phyloP scores from a whole-genome alignment of 768 basidiomycete species.

The Serendipita sp. region DNA sequence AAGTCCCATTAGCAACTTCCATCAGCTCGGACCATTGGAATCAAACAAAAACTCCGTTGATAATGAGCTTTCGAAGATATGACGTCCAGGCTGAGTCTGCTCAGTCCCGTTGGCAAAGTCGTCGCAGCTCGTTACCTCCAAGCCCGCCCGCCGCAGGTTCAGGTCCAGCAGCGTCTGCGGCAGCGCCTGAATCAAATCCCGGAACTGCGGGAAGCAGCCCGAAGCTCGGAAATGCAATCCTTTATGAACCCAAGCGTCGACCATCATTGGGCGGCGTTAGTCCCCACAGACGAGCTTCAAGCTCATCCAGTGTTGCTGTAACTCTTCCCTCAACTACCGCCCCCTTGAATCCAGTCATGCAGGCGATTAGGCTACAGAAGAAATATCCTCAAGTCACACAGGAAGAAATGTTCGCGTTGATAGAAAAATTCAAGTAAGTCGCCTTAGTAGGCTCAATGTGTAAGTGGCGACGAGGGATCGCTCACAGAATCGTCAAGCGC shows the following conservation, averaged over 20 bases:
- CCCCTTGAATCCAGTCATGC: constrained; percentile 30
- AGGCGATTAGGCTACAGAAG: constrained; percentile 72
- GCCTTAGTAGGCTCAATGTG: neutral
- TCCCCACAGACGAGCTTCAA: neutral
- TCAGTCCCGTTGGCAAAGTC: neutral
- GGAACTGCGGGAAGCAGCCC: neutral
- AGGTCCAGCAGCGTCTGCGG: neutral
- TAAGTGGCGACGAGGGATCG: neutral
- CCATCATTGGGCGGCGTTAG: neutral
- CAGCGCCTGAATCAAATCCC: neutral
- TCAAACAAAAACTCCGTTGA: neutral
- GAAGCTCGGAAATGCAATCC: neutral
- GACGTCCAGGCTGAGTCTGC: neutral
- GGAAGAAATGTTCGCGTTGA: constrained; percentile 89
- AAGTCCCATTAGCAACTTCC: too few species aligned
- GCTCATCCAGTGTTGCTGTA: neutral
- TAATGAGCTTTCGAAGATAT: neutral
- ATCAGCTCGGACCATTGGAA: too few species aligned
- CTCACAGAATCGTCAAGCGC: constrained; percentile 26
- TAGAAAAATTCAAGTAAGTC: constrained; percentile 90
- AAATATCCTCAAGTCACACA: constrained; percentile 82
- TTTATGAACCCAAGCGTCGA: neutral
- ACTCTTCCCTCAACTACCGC: neutral
- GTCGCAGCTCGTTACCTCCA: neutral
- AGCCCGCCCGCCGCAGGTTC: neutral